Percentiles rank a stretch among this genome's conserved stretches.
Evolutionary conservation across 768 basidiomycete species (phyloP).

Genomic region (Fistulinella prunicolor): DNA sequence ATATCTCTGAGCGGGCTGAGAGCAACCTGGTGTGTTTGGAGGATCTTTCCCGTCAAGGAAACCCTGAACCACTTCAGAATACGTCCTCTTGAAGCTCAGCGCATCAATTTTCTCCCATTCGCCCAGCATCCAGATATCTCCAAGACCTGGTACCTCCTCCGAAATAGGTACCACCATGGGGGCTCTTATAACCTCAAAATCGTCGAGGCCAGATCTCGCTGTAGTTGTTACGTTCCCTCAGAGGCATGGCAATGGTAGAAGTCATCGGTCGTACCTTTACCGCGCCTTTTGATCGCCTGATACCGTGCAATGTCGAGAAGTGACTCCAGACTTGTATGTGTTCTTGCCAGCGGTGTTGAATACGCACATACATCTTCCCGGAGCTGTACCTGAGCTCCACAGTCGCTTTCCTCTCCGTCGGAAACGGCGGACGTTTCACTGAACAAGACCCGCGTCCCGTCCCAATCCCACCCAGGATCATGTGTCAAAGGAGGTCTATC

Average conservation of each 20-base stretch:
- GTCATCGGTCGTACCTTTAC: constrained; percentile 11
- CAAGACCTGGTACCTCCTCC: constrained; percentile 5
- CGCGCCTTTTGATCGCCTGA: background rate
- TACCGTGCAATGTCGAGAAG: constrained; percentile 5
- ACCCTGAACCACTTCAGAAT: constrained; percentile 23
- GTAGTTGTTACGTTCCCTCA: background rate
- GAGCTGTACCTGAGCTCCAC: background rate
- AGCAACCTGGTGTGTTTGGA: background rate
- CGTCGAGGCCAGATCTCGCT: constrained; percentile 14
- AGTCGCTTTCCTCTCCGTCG: background rate
- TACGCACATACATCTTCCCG: background rate
- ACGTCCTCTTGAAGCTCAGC: constrained; percentile 13
- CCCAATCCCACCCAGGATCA: constrained; percentile 27
- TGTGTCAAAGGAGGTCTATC: constrained; percentile 12
- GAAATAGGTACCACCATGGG: constrained; percentile 18
- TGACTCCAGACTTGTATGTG: background rate
- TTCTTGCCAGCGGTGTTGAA: background rate
- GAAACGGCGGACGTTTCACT: background rate
- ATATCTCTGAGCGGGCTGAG: background rate
- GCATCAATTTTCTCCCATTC: constrained; percentile 27
- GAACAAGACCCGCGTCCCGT: constrained; percentile 13
- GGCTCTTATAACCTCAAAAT: constrained; percentile 24
- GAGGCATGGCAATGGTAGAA: background rate
- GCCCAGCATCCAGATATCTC: constrained; percentile 1
- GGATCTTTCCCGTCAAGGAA: constrained; percentile 1